Evolutionary conservation across 2,329 filamentous ascomycete species (phyloP), one percentile per base, ranked within the genome.

Genomic region (Lithohypha guttulata): DNA sequence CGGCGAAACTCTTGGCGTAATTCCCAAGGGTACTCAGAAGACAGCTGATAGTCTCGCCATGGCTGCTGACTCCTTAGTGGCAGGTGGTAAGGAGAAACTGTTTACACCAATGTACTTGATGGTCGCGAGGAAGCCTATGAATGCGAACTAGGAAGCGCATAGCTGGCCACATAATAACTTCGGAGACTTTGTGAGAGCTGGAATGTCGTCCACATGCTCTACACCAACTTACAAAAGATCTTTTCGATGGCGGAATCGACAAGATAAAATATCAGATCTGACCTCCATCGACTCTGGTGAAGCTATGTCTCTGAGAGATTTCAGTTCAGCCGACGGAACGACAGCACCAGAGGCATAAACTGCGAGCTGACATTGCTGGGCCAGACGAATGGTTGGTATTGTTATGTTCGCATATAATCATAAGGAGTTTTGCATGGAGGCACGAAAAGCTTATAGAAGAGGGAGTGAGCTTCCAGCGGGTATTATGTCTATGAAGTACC

Each of bases 101-200:
- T 96, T 96, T 66, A 96, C 89, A 1, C 89, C 89, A 41, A 96
- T 96, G 89, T 95, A 94, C 66, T 69, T 96, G 57, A 95, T 95
- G 84, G 76, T 95, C 43, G 89, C 77, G 45, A 78, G 84, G 64
- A 95, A 95, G 72, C 85, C 89, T 14, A 11, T 39, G 10, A 19
- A 31, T 31, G 35, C 35, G 22, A 39, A 39, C 13, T 39, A 39
- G 35, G 27, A 31, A 14, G 22, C 31, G 11, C 5, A 19, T 11
- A 15, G 22, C 21, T 20, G 15, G 27, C 15, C 17, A 3, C 30
- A 31, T 20, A 21, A 34, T 20, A 39, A 28, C 10, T 39, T 39
- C 23, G 35, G 35, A 4, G 35, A 39, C 19, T 31, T 39, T 21
- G 17, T 31, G 15, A 29, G 18, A 14, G 35, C 35, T 6, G 27